Evolutionary conservation across 2,329 filamentous ascomycete genomes (phyloP).

Genomic region (Grosmannia huntii): DNA sequence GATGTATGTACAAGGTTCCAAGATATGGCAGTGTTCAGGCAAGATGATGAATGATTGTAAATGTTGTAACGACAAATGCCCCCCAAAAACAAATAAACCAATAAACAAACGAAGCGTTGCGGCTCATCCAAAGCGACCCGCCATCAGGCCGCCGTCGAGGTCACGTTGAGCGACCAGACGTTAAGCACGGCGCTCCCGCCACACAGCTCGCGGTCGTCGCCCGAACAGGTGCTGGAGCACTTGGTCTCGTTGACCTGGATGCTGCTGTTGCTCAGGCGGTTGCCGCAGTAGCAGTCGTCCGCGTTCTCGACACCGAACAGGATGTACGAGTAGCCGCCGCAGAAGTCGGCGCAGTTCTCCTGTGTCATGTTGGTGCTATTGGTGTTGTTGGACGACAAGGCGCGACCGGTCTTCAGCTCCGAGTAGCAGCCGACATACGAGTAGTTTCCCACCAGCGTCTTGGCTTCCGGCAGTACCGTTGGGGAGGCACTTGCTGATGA

Average conservation of each 20-base stretch:
- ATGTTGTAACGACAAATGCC: too few relatives aligned
- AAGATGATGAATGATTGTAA: too few relatives aligned
- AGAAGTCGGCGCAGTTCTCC: slow-evolving; percentile 34
- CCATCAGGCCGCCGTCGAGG: neutral
- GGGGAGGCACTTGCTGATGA: slow-evolving; percentile 1
- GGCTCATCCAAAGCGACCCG: neutral
- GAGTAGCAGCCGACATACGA: slow-evolving; percentile 22
- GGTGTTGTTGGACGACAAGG: slow-evolving; percentile 7
- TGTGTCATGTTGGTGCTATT: slow-evolving; percentile 30
- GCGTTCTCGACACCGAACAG: slow-evolving; percentile 38
- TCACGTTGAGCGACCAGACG: neutral
- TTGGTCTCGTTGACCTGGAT: neutral
- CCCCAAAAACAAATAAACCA: neutral
- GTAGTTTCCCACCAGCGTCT: slow-evolving; percentile 18
- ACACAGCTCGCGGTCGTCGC: slow-evolving; percentile 8
- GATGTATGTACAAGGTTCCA: too few relatives aligned
- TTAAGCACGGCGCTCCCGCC: slow-evolving; percentile 10
- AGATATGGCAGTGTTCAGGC: too few relatives aligned
- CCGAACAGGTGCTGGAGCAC: slow-evolving; percentile 11
- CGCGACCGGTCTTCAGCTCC: slow-evolving; percentile 12
- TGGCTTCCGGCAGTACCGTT: slow-evolving; percentile 16
- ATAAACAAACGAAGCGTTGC: neutral
- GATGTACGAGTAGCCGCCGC: slow-evolving; percentile 28
- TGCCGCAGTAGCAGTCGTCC: slow-evolving; percentile 39
- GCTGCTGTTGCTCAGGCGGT: slow-evolving; percentile 5